Conservation (phyloP, 345 rosid species). For the Cardamine occulta region DNA sequence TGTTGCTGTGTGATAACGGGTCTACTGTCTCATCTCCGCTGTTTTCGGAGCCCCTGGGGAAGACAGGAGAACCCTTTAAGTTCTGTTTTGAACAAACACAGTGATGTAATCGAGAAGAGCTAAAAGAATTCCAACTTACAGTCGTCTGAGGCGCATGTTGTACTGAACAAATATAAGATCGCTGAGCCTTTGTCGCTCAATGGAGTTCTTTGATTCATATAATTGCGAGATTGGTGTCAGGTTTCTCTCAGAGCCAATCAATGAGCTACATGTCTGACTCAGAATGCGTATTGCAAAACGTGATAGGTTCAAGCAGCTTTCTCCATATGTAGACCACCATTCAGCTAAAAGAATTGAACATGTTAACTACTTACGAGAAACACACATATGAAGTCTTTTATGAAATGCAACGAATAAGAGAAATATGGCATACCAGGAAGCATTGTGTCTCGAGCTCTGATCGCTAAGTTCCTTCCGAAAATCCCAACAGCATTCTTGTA, state of each 20-base stretch:
- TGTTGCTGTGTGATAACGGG: slow-evolving; percentile 56
- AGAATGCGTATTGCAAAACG: slow-evolving; percentile 81
- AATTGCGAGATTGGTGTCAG: slow-evolving; percentile 51
- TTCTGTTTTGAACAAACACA: slow-evolving; percentile 12
- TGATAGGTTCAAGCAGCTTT: slow-evolving; percentile 86
- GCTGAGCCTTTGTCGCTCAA: slow-evolving; percentile 71
- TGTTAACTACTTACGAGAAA: not conserved
- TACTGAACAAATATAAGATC: slow-evolving; percentile 82
- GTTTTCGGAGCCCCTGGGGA: slow-evolving; percentile 40
- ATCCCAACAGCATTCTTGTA: slow-evolving; percentile 85
- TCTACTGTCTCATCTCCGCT: slow-evolving; percentile 50
- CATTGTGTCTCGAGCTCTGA: slow-evolving; percentile 79
- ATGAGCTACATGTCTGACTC: slow-evolving; percentile 77
- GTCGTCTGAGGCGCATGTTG: slow-evolving; percentile 74
- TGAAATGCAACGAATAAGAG: too few species aligned
- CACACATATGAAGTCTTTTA: not conserved
- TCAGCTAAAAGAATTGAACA: slow-evolving; percentile 59
- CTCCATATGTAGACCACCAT: slow-evolving; percentile 98
- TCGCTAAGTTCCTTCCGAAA: slow-evolving; percentile 89
- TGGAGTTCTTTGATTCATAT: slow-evolving; percentile 64
- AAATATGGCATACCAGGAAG: slow-evolving; percentile 60
- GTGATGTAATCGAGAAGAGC: not conserved
- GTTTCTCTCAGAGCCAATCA: slow-evolving; percentile 46
- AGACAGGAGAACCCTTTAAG: slow-evolving; percentile 33
- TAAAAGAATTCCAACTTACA: slow-evolving; percentile 48